These are phyloP conservation scores for Kurtzmaniella quercitrusa DNA, from an alignment of 1,139 yeast species.

Conservation along the genomic window DNA sequence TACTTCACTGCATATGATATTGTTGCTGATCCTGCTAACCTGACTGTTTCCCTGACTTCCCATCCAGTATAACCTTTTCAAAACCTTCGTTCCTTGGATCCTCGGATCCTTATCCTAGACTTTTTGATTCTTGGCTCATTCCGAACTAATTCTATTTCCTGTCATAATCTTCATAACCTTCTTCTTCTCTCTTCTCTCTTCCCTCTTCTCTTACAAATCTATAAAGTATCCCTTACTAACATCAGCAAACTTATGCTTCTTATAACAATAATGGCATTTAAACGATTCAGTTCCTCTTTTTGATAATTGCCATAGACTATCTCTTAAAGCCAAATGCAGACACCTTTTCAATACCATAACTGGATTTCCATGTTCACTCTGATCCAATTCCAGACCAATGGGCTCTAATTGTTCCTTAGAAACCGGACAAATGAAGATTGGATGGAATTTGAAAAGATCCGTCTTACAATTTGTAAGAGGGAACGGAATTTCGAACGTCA, in stretches of 20 bases:
- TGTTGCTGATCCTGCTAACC: too few species aligned
- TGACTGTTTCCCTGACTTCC: too few species aligned
- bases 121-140: too few species aligned
- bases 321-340: constrained; percentile 42
- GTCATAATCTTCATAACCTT: too few species aligned
- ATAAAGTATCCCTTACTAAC: constrained; percentile 43
- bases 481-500: constrained; percentile 37
- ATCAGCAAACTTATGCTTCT: constrained; percentile 40
- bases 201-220: constrained; percentile 24
- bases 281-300: constrained; percentile 40
- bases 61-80: too few species aligned
- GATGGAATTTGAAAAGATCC: constrained; percentile 58
- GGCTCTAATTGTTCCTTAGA: constrained; percentile 70
- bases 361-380: constrained; percentile 23
- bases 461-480: constrained; percentile 39
- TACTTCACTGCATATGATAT: too few species aligned
- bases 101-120: too few species aligned
- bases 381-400: constrained; percentile 17
- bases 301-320: constrained; percentile 44
- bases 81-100: too few species aligned
- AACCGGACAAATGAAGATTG: constrained; percentile 88
- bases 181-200: too few species aligned
- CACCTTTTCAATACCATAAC: constrained; percentile 43
- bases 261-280: constrained; percentile 48
- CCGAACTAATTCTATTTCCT: too few species aligned